A percentile compares a stretch with the other conserved stretches of the same genome.
Evolutionary conservation across 805 yeast species (phyloP).

Genomic region (Vanderwaltozyma verrucispora): DNA sequence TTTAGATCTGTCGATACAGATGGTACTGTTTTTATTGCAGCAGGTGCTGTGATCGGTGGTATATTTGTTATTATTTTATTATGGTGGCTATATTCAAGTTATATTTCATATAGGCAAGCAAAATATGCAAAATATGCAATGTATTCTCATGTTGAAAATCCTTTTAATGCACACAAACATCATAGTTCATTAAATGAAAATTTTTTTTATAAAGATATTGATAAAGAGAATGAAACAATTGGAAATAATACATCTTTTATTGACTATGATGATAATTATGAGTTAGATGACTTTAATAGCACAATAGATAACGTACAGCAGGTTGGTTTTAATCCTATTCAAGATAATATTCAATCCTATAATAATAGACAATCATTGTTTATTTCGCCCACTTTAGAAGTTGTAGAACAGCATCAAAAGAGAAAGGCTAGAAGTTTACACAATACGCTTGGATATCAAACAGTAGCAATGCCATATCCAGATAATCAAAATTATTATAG

Average conservation of each 20-base stretch:
- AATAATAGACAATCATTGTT: conserved; percentile 37
- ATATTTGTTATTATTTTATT: conserved; percentile 40
- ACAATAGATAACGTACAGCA: not conserved
- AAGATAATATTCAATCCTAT: conserved; percentile 10
- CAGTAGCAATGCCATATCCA: not conserved
- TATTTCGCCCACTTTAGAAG: conserved; percentile 74
- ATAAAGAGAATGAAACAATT: not conserved
- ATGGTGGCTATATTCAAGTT: conserved; percentile 42
- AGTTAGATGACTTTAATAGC: not conserved
- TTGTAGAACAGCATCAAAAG: conserved; percentile 39
- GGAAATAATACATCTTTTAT: not conserved
- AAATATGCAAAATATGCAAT: conserved; percentile 36
- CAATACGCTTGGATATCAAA: not conserved
- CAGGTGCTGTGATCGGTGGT: conserved; percentile 60
- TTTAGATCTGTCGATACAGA: conserved; percentile 34
- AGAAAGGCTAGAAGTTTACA: conserved; percentile 21
- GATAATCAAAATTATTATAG: conserved; percentile 2
- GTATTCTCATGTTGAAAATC: conserved; percentile 1
- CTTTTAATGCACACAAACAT: not conserved
- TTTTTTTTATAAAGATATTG: not conserved
- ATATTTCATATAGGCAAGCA: conserved; percentile 42
- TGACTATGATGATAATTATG: not conserved
- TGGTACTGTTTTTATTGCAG: conserved; percentile 78
- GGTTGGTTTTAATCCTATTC: conserved; percentile 10
- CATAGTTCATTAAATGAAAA: not conserved